Evolutionary conservation across 2,329 filamentous ascomycete genomes (phyloP).

Genomic region (Lasiodiplodia sp.): DNA sequence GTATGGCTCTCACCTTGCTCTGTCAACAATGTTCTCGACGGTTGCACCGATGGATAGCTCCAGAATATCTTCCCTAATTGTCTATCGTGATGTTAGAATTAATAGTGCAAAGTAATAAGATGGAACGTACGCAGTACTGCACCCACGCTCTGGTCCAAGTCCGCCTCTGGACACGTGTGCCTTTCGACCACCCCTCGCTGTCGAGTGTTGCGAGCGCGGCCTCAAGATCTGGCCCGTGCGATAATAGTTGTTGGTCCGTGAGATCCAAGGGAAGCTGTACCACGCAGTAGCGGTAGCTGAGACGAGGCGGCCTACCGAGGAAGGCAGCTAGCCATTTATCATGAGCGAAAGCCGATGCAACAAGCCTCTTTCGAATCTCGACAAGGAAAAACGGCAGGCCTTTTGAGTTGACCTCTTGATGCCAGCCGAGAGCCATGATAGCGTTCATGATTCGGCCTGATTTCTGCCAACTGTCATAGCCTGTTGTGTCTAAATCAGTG

Average conservation of each 20-base stretch:
- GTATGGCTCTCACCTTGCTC: slow-evolving; percentile 37
- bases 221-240: slow-evolving; percentile 40
- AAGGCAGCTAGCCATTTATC: slow-evolving; percentile 63
- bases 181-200: slow-evolving; percentile 35
- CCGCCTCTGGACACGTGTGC: slow-evolving; percentile 52
- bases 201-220: slow-evolving; percentile 12
- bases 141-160: slow-evolving; percentile 58
- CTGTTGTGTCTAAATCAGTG: slow-evolving; percentile 29
- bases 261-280: slow-evolving; percentile 64
- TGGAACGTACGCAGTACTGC: slow-evolving; percentile 50
- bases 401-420: slow-evolving; percentile 37
- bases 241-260: slow-evolving; percentile 57
- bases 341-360: slow-evolving; percentile 42
- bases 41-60: slow-evolving; percentile 60
- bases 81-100: not conserved
- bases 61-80: slow-evolving; percentile 62
- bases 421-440: slow-evolving; percentile 46
- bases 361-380: slow-evolving; percentile 45
- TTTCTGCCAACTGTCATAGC: slow-evolving; percentile 44
- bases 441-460: slow-evolving; percentile 40
- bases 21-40: slow-evolving; percentile 47
- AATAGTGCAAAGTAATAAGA: not conserved
- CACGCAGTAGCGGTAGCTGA: slow-evolving; percentile 62
- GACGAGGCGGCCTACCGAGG: slow-evolving; percentile 62
- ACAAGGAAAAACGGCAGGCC: slow-evolving; percentile 44